Conservation (phyloP, 495 filamentous ascomycete genomes). For the Penicillium malachiteum region DNA sequence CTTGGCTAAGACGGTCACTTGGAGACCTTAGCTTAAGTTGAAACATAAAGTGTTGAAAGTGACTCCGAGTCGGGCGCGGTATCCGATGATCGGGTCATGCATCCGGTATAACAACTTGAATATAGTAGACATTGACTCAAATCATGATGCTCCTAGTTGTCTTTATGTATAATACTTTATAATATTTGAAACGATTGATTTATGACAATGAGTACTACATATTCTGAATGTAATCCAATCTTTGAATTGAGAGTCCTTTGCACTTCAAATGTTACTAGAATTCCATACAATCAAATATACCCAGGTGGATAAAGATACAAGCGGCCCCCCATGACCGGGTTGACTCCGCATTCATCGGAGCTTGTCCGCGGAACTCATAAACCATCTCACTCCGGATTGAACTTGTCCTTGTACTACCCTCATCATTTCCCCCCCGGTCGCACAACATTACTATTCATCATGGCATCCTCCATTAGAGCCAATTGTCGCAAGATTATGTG, state of each 20-base stretch:
- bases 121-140: background rate
- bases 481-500: constrained; percentile 89
- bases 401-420: background rate
- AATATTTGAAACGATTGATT: too few species aligned
- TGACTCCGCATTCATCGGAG: constrained; percentile 20
- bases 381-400: background rate
- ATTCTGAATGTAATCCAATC: too few species aligned
- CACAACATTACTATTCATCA: constrained; percentile 15
- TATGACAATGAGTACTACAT: too few species aligned
- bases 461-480: constrained; percentile 42
- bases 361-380: constrained; percentile 5
- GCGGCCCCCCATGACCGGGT: constrained; percentile 9
- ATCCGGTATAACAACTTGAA: background rate
- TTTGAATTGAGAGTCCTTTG: too few species aligned
- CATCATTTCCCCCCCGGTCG: background rate
- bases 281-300: too few species aligned
- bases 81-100: constrained; percentile 1
- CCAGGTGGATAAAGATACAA: constrained; percentile 20
- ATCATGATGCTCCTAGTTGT: too few species aligned
- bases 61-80: background rate
- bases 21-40: constrained; percentile 12
- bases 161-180: too few species aligned
- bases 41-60: background rate
- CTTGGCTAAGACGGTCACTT: constrained; percentile 33
- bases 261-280: too few species aligned